Base-by-base conservation (phyloP, 345 rosid genomes). In the Raphanus sativus region DNA sequence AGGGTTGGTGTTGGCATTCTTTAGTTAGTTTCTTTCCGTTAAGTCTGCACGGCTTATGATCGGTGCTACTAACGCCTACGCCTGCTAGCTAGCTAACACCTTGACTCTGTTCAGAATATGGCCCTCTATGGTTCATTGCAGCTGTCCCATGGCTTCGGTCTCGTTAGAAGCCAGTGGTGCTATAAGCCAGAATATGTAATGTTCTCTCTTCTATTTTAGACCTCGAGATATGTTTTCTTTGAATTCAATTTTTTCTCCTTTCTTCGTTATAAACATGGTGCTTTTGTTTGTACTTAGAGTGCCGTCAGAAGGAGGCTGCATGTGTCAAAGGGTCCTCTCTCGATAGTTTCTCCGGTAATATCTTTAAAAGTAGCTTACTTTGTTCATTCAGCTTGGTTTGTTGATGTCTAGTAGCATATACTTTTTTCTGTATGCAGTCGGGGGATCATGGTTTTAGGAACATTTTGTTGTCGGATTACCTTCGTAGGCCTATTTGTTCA, bases 61-160 rank as follows among this genome's bases (percentile, higher is more conserved):
- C 73, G 69, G 79, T 78, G 66, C 78, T 58, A 73, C 79, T 82
- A 71, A 75, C 71, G 68, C 64, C 5, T 0, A 21, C 21, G 21
- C 21, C 21, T 21, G 21, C 21, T 21, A 21, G 52, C 61, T 81
- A 34, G 75, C 71, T 69, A 68, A 78, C 24, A 56, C 24, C 17
- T 40, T 33, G 48, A 64, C 42, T 33, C 76, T 75, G 8, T 63
- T 76, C 30, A 52, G 17, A 75, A 29, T 15, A 90, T 92, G 97
- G 83, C 84, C 75, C 73, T 84, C 30, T 74, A 83, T 81, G 91
- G 92, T 83, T 86, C 91, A 55, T 67, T 89, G 90, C 95, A 90
- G 66, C 70, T 90, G 80, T 84, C 96, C 82, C 85, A 77, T 87
- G 84, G 84, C 66, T 45, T 84, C 85, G 89, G 93, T 70, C 83